These are phyloP conservation scores for Musa troglodytarum DNA, from an alignment of 176 grass and related monocot species.

Conservation along the genomic window DNA sequence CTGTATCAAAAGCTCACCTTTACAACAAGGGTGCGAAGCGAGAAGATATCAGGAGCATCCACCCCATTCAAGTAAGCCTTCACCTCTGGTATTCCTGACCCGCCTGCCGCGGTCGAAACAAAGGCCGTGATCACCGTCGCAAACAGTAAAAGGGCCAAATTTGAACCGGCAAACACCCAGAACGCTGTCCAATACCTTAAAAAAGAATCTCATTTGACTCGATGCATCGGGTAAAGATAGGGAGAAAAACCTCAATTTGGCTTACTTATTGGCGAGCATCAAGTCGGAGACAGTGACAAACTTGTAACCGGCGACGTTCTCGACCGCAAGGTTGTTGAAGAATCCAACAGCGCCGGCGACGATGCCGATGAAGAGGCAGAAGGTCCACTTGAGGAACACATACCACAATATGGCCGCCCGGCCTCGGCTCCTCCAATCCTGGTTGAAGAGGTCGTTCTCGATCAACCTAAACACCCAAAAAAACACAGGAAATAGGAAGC, in stretches of 20 bases:
- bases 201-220: neutral
- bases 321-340: constrained; percentile 83
- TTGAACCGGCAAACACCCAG: constrained; percentile 48
- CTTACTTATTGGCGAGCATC: constrained; percentile 52
- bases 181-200: constrained; percentile 72
- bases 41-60: constrained; percentile 91
- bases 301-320: constrained; percentile 84
- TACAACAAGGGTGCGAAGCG: constrained; percentile 68
- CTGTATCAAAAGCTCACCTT: constrained; percentile 53
- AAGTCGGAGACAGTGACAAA: constrained; percentile 46
- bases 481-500: neutral
- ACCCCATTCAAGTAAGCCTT: constrained; percentile 97
- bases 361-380: constrained; percentile 69
- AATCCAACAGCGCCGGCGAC: constrained; percentile 56
- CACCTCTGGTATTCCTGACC: constrained; percentile 91
- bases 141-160: constrained; percentile 60
- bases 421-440: constrained; percentile 72
- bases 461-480: constrained; percentile 41
- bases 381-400: constrained; percentile 81
- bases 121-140: constrained; percentile 70
- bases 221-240: neutral
- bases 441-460: constrained; percentile 86
- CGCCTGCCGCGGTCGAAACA: constrained; percentile 64
- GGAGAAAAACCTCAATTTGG: constrained; percentile 2
- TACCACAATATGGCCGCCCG: constrained; percentile 49